Evolutionary conservation across 441 rosid species (phyloP).

Genomic region (Hura crepitans): DNA sequence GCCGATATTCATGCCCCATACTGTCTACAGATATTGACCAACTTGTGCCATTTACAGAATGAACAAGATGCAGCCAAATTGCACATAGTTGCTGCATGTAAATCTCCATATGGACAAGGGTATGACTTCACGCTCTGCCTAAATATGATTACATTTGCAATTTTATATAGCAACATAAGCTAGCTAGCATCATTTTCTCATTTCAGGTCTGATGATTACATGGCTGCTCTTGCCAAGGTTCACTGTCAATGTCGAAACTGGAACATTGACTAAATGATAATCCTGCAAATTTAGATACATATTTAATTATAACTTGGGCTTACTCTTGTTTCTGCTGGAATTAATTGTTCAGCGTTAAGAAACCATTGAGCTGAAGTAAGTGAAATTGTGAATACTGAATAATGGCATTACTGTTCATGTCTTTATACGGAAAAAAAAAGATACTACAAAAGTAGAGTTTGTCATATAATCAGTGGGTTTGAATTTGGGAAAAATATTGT

Average conservation of each 20-base stretch:
- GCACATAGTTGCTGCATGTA: constrained; percentile 55
- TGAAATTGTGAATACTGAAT: not conserved
- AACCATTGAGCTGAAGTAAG: not conserved
- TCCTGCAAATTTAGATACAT: not conserved
- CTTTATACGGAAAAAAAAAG: no score
- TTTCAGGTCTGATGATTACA: constrained; percentile 75
- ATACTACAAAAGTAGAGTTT: no score
- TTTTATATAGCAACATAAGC: not conserved
- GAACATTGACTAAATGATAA: constrained; percentile 34
- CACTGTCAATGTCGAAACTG: constrained; percentile 63
- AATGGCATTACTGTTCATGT: not conserved
- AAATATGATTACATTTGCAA: not conserved
- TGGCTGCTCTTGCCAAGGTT: constrained; percentile 77
- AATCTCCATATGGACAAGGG: constrained; percentile 76
- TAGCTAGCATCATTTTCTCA: constrained; percentile 6
- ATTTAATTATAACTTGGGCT: no score
- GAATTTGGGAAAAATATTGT: no score
- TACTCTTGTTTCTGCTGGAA: no score
- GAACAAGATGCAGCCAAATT: constrained; percentile 62
- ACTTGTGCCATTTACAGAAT: constrained; percentile 42
- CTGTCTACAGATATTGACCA: not conserved
- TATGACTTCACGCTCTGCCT: constrained; percentile 20
- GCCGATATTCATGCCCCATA: no score
- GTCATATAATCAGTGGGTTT: no score
- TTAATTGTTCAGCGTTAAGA: no score